Conservation (phyloP, 768 basidiomycete genomes). For the Chlorophyllum brunneum region DNA sequence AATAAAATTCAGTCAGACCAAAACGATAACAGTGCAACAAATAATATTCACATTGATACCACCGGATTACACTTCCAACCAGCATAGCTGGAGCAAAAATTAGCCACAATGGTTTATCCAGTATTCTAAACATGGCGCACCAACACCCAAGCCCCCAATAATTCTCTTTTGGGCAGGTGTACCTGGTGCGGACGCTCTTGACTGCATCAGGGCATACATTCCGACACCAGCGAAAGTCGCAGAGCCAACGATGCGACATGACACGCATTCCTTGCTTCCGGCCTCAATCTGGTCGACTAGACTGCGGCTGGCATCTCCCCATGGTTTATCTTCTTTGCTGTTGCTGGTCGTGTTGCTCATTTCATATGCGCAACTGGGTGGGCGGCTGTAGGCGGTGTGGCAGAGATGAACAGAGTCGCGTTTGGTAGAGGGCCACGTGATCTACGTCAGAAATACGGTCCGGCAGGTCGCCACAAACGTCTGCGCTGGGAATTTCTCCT, state of each 20-base stretch:
- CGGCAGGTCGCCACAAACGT: background rate
- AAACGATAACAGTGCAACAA: background rate
- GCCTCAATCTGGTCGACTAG: slow-evolving; percentile 4
- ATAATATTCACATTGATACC: slow-evolving; percentile 25
- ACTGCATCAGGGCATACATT: slow-evolving; percentile 62
- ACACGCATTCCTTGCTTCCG: slow-evolving; percentile 51
- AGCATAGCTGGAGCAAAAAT: slow-evolving; percentile 26
- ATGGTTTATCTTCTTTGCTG: background rate
- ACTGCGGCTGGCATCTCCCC: slow-evolving; percentile 5
- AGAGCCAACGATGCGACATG: slow-evolving; percentile 67
- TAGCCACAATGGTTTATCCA: background rate
- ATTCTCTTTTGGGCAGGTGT: slow-evolving; percentile 56
- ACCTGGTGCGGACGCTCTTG: slow-evolving; percentile 60
- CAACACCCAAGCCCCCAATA: slow-evolving; percentile 59
- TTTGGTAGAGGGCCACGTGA: background rate
- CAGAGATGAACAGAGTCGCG: background rate
- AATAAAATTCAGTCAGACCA: background rate
- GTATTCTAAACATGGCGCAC: slow-evolving; percentile 30
- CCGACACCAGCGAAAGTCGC: slow-evolving; percentile 61
- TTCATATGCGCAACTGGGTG: background rate
- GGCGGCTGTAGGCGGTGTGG: too few relatives aligned
- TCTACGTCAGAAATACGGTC: too few relatives aligned
- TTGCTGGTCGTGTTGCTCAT: slow-evolving; percentile 1
- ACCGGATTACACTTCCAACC: slow-evolving; percentile 35
- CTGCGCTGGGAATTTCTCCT: background rate